Conservation (phyloP, 495 filamentous ascomycete species). For the Copromyces sp. region DNA sequence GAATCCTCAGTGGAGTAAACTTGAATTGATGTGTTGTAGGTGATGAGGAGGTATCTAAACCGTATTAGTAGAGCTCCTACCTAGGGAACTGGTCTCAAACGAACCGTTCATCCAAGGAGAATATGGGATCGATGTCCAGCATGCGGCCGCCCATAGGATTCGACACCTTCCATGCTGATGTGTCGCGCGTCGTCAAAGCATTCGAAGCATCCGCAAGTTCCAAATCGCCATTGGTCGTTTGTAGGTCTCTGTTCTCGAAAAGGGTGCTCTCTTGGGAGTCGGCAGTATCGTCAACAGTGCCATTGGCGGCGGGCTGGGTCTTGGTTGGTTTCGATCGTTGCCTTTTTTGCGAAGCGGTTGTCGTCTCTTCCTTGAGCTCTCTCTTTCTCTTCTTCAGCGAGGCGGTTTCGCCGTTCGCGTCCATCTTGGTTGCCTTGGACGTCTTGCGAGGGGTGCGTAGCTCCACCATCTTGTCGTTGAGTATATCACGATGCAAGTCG, state of each 20-base stretch:
- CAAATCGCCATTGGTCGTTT: constrained; percentile 4
- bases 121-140: constrained; percentile 63
- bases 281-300: constrained; percentile 1
- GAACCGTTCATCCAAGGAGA: constrained; percentile 74
- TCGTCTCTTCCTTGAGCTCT: constrained; percentile 20
- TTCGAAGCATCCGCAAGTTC: constrained; percentile 7
- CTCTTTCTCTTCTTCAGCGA: constrained; percentile 27
- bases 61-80: constrained; percentile 22
- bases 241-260: neutral
- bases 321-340: constrained; percentile 16
- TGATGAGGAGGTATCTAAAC: constrained; percentile 56
- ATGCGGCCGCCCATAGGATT: constrained; percentile 58
- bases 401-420: constrained; percentile 21
- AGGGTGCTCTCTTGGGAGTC: neutral
- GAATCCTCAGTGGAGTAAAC: constrained; percentile 76
- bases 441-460: neutral
- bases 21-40: constrained; percentile 52
- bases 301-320: constrained; percentile 5
- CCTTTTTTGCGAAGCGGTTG: constrained; percentile 14
- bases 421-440: constrained; percentile 5
- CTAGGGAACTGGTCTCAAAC: constrained; percentile 15
- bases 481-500: neutral
- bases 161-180: constrained; percentile 46
- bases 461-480: neutral
- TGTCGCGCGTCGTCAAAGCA: neutral